Evolutionary conservation across 2,329 filamentous ascomycete genomes (phyloP).

Genomic region (Acarospora socialis): DNA sequence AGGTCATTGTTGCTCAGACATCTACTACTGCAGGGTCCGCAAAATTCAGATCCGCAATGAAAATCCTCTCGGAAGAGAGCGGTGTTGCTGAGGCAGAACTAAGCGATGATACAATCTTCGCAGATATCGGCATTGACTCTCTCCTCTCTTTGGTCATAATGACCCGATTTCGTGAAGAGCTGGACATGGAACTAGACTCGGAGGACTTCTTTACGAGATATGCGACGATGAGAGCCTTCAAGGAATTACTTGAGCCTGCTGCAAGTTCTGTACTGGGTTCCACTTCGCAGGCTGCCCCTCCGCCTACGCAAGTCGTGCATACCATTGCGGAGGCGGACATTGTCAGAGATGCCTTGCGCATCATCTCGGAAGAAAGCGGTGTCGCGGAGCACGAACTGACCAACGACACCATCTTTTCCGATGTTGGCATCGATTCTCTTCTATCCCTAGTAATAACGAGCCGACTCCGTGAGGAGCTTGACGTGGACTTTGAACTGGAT

Average conservation of each 20-base stretch:
- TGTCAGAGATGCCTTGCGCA: no score
- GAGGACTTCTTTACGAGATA: slow-evolving; percentile 41
- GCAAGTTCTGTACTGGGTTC: slow-evolving; percentile 46
- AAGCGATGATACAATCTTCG: slow-evolving; percentile 16
- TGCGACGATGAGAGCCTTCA: slow-evolving; percentile 40
- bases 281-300: no score
- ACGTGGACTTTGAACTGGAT: no score
- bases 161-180: slow-evolving; percentile 16
- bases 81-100: slow-evolving; percentile 18
- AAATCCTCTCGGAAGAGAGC: slow-evolving; percentile 20
- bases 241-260: slow-evolving; percentile 31
- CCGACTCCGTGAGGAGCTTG: slow-evolving; percentile 1
- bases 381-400: slow-evolving; percentile 28
- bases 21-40: no score
- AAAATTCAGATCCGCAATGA: slow-evolving; percentile 1
- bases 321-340: no score
- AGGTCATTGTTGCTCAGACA: background rate
- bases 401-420: slow-evolving; percentile 21
- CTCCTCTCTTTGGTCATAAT: slow-evolving; percentile 17
- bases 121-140: slow-evolving; percentile 20
- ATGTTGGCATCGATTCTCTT: slow-evolving; percentile 38
- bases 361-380: slow-evolving; percentile 3
- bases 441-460: slow-evolving; percentile 36
- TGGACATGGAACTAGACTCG: slow-evolving; percentile 38
- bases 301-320: no score